Evolutionary conservation across 2,329 filamentous ascomycete species (phyloP).

Genomic region (Sarocladium kiliense): DNA sequence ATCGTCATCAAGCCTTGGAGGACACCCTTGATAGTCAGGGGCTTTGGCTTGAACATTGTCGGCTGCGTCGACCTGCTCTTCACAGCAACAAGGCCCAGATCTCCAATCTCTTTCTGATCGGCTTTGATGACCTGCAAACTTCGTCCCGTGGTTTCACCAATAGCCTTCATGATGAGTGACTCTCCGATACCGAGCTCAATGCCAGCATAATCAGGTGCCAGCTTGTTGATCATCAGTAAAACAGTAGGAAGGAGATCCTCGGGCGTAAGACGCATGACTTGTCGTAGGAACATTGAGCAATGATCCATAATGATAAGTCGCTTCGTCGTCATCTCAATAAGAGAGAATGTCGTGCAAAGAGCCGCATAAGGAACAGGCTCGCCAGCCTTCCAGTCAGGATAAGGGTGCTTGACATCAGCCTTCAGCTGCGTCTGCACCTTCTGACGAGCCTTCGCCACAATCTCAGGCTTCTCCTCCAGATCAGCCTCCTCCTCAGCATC

Average conservation of each 20-base stretch:
- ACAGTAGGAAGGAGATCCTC: slow-evolving; percentile 83
- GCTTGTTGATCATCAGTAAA: slow-evolving; percentile 94
- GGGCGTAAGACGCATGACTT: slow-evolving; percentile 89
- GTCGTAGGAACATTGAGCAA: slow-evolving; percentile 84
- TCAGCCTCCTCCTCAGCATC: slow-evolving; percentile 43
- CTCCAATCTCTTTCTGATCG: slow-evolving; percentile 94
- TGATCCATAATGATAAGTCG: slow-evolving; percentile 82
- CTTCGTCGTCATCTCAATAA: slow-evolving; percentile 92
- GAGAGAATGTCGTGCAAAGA: slow-evolving; percentile 87
- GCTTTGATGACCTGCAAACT: slow-evolving; percentile 86
- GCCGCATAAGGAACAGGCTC: slow-evolving; percentile 91
- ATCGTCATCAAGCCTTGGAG: slow-evolving; percentile 85
- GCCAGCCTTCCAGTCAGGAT: slow-evolving; percentile 89
- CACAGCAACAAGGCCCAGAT: slow-evolving; percentile 88
- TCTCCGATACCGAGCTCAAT: slow-evolving; percentile 98
- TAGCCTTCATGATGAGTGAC: slow-evolving; percentile 97
- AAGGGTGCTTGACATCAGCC: slow-evolving; percentile 68
- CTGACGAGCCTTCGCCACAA: slow-evolving; percentile 69
- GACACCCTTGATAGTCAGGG: slow-evolving; percentile 79
- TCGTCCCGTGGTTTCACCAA: slow-evolving; percentile 88
- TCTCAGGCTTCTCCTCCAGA: slow-evolving; percentile 60
- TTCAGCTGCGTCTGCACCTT: slow-evolving; percentile 75
- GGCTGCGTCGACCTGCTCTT: slow-evolving; percentile 94
- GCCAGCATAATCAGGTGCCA: slow-evolving; percentile 92
- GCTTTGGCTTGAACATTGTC: slow-evolving; percentile 97